Base-by-base conservation (phyloP, 164 flowering plant species). In the Stephania yunnanensis region DNA sequence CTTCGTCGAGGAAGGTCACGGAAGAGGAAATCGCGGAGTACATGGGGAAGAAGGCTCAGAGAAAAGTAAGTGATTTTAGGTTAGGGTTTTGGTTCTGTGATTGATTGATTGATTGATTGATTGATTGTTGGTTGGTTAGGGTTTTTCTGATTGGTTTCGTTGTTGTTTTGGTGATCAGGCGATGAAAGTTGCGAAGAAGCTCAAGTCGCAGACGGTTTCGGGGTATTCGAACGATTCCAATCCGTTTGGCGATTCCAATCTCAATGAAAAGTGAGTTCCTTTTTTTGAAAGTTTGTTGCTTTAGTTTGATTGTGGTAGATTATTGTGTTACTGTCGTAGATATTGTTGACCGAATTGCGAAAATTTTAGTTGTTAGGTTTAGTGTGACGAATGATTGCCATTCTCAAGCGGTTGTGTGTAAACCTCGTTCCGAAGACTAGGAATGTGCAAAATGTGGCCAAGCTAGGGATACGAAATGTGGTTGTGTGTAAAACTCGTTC, bases 191-290 rank as follows among this genome's bases (percentile, higher is more conserved):
- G 94, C 98, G 0, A 96, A 94, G 87, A 93, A 91, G 68, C 63
- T 92, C 80, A 92, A 91, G 82, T 29, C 91, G 5, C 89, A 86
- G 71, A 80, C 88, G 0, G 94, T 91, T 9, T 89, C 97, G 7
- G 98, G 97, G 31, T 94, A 94, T 76, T 87, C 97, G 0, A 96
- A 96, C 70, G 99, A 94, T 71, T 90, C 99, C 1, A 92, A 96
- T 82, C 98, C 99, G 0, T 96, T 96, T 82, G 97, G 97, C 8
- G 99, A 96, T 82, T 80, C 97, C 44, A 96, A 92, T 73, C 90
- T 96, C 52, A 91, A 88, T 53, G 98, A 93, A 69, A 91, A 83
- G 96, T 92, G 74, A 83, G 92, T 78, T 8, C 30, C 17, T 55
- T 10, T 53, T 12, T 44, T 71, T 10, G 42, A 36, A 36, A 36